Conservation (phyloP, 23 red algal genomes). For the Gracilariopsis chorda region DNA sequence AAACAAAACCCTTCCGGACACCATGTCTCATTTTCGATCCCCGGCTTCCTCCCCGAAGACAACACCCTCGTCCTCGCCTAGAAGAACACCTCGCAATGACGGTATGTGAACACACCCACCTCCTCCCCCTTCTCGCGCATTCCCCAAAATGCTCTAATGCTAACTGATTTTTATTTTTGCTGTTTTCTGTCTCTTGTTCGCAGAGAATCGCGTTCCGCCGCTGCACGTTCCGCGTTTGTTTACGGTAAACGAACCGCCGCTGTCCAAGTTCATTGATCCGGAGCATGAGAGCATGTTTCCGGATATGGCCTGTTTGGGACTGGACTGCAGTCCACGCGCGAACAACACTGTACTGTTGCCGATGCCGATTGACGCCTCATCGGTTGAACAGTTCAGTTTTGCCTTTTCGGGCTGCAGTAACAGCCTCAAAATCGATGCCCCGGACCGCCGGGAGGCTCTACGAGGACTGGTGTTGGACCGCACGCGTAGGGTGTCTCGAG, state of each 20-base stretch:
- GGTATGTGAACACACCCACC: neutral
- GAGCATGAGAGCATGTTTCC: conserved; percentile 49
- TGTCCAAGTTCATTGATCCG: conserved; percentile 39
- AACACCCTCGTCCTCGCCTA: neutral
- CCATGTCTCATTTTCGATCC: neutral
- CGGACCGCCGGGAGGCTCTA: conserved; percentile 47
- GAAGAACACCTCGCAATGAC: neutral
- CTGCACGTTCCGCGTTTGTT: neutral
- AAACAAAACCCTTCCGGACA: conserved; percentile 15
- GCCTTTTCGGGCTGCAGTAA: conserved; percentile 43
- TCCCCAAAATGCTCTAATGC: neutral
- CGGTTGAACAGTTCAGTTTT: conserved; percentile 60
- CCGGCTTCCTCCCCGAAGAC: neutral
- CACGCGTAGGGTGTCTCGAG: conserved; percentile 30
- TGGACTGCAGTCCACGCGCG: conserved; percentile 22
- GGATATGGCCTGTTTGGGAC: conserved; percentile 50
- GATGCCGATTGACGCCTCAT: conserved; percentile 40
- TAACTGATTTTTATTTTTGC: neutral
- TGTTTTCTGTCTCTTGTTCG: neutral
- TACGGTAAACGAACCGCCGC: conserved; percentile 21
- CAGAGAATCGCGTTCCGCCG: neutral
- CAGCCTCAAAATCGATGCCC: conserved; percentile 14
- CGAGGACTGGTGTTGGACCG: conserved; percentile 49
- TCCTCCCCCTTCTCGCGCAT: neutral
- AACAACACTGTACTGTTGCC: conserved; percentile 1